Base-by-base conservation (phyloP, 331 rosid genomes). In the Quercus tomentella region DNA sequence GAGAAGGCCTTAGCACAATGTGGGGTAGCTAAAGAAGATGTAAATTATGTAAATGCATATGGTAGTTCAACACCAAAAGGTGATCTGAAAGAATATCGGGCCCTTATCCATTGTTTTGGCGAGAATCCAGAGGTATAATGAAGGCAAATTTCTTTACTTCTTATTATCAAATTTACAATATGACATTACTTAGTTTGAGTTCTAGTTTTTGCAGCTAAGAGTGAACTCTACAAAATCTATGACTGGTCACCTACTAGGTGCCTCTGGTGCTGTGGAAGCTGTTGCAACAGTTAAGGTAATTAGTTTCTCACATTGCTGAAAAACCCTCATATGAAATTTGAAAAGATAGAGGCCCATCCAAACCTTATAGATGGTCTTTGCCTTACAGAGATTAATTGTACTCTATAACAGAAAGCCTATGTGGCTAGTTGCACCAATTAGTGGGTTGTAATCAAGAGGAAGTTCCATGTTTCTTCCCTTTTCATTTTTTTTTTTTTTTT, bases 181-280 rank as follows among this genome's bases (percentile, higher is more conserved):
- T 31, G 7, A 9, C 71, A 30, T 51, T 67, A 35, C 62, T 60
- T 71, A 37, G 12, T 16, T 7, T 21, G 23, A 12, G 7, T 18
- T 55, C 26, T 30, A 28, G 3, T 21, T 31, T 22, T 51, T 31
- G 73, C 76, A 87, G 90, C 76, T 84, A 3, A 56, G 60, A 73
- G 77, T 84, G 23, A 87, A 87, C 82, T 81, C 87, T 16, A 79
- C 90, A 20, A 87, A 87, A 73, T 83, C 90, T 70, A 84, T 87
- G 82, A 81, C 79, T 11, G 90, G 87, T 22, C 85, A 84, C 74
- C 85, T 87, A 28, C 9, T 87, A 15, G 90, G 87, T 60, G 90
- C 87, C 72, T 74, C 89, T 2, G 84, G 87, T 35, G 82, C 76
- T 31, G 86, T 87, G 16, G 90, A 87, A 72, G 88, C 86, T 60